Conservation (phyloP, 768 basidiomycete species). For the Panaeolus cyanescens region DNA sequence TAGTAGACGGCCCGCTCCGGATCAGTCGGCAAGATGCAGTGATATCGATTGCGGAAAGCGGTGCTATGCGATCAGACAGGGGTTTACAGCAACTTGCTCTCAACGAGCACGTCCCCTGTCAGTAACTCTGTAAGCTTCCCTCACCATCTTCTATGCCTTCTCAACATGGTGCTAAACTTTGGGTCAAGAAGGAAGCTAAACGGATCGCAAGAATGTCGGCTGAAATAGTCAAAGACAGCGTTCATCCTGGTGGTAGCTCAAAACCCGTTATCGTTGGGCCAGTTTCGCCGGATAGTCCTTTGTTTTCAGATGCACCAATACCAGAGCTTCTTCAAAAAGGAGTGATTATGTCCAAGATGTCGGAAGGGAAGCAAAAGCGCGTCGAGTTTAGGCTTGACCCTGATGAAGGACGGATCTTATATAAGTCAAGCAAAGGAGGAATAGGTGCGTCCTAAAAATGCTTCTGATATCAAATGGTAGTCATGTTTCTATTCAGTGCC, state of each 20-base stretch:
- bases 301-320: constrained; percentile 42
- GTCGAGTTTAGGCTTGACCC: constrained; percentile 71
- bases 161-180: constrained; percentile 24
- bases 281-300: constrained; percentile 15
- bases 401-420: constrained; percentile 75
- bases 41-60: background rate
- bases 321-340: constrained; percentile 57
- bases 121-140: background rate
- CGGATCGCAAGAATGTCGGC: constrained; percentile 25
- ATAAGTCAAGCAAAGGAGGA: constrained; percentile 63
- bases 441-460: constrained; percentile 39
- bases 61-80: background rate
- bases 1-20: background rate
- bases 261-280: background rate
- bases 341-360: constrained; percentile 79
- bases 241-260: constrained; percentile 3
- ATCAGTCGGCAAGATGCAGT: background rate
- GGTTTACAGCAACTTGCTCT: background rate
- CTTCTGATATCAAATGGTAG: constrained; percentile 5
- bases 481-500: constrained; percentile 52
- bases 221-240: constrained; percentile 22
- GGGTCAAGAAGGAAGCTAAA: constrained; percentile 27
- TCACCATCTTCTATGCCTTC: constrained; percentile 18
- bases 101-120: background rate
- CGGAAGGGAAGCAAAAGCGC: constrained; percentile 69